Base-by-base conservation (phyloP, 495 filamentous ascomycete species). In the Annulohypoxylon moriforme region DNA sequence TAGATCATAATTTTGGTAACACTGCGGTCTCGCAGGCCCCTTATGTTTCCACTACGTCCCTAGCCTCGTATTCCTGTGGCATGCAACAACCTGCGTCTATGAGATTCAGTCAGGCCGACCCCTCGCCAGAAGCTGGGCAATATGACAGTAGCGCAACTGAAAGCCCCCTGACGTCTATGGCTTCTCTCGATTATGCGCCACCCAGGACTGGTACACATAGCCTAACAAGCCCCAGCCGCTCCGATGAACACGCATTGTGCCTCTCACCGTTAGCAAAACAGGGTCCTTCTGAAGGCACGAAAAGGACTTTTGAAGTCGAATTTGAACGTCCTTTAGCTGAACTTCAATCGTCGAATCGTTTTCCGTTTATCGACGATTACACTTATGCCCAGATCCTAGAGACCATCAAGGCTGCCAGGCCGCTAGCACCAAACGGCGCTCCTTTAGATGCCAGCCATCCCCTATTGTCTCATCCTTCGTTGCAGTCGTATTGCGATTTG, bases 401-500 rank as follows among this genome's bases (percentile, higher is more conserved):
- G 13, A 75, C 88, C 2, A 79, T 88, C 29, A 74, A 79, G 38
- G 77, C 79, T 16, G 73, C 82, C 25, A 79, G 79, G 7, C 81
- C 84, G 0, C 71, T 78, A 13, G 76, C 68, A 0, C 81, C 83
- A 6, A 79, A 84, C 61, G 83, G 82, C 11, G 71, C 80, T 20
- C 69, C 76, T 4, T 80, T 84, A 29, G 77, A 78, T 16, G 60
- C 78, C 18, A 78, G 83, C 46, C 83, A 87, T 27, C 83, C 84
- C 9, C 67, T 89, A 1, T 77, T 88, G 38, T 82, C 80, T 3
- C 76, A 85, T 4, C 56, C 72, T 4, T 76, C 82, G 0, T 75
- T 89, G 25, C 87, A 88, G 63, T 74, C 72, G 22, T 88, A 86
- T 68, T 81, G 79, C 34, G 84, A 89, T 62, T 75, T 88, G 25